These are phyloP conservation scores for Cladophialophora exuberans DNA, from an alignment of 2,329 filamentous ascomycete species.

Conservation along the genomic window DNA sequence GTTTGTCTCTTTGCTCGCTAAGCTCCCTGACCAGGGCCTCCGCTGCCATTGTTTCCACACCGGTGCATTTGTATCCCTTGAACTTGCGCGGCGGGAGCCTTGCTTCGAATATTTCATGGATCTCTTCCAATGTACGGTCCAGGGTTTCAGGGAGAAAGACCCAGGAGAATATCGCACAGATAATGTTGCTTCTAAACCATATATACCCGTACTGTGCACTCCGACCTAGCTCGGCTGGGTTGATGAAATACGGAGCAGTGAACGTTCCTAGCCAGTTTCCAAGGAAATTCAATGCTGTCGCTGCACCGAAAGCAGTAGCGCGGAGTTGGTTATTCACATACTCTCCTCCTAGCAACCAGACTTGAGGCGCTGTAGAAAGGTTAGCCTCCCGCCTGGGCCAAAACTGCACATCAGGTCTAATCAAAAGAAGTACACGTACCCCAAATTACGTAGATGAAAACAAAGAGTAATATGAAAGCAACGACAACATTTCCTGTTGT, in stretches of 20 bases:
- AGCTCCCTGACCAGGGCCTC: no score
- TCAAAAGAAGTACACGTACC: neutral
- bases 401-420: neutral
- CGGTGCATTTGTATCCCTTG: slow-evolving; percentile 34
- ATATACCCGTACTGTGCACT: slow-evolving; percentile 62
- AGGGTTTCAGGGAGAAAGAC: slow-evolving; percentile 57
- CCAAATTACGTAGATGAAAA: slow-evolving; percentile 49
- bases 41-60: no score
- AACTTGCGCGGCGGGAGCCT: slow-evolving; percentile 31
- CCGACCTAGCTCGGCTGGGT: slow-evolving; percentile 57
- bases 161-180: slow-evolving; percentile 8
- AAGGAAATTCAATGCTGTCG: slow-evolving; percentile 58
- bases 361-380: slow-evolving; percentile 55
- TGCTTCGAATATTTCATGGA: slow-evolving; percentile 56
- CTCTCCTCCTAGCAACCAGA: slow-evolving; percentile 59
- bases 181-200: slow-evolving; percentile 43
- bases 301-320: slow-evolving; percentile 60
- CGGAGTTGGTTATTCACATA: slow-evolving; percentile 60
- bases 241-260: slow-evolving; percentile 64
- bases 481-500: slow-evolving; percentile 49
- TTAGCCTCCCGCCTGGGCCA: neutral
- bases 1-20: no score
- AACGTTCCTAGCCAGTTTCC: slow-evolving; percentile 61
- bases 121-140: slow-evolving; percentile 57
- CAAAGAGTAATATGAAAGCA: slow-evolving; percentile 56